Evolutionary conservation across 1,284 basidiomycete genomes (phyloP), one percentile per base, ranked within the genome.

Genomic region (Cutaneotrichosporon daszewskae): DNA sequence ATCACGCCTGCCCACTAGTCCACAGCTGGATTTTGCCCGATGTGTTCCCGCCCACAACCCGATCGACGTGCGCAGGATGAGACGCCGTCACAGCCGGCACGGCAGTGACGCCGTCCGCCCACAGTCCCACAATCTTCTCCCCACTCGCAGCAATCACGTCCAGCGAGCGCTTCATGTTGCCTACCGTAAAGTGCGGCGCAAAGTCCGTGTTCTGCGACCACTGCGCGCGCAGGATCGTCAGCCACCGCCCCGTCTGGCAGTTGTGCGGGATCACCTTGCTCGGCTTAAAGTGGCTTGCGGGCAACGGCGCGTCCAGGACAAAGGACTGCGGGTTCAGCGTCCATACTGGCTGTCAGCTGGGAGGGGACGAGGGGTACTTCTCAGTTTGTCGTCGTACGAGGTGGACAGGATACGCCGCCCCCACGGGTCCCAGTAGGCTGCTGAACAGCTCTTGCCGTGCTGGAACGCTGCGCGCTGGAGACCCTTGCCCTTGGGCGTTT

Each of bases 391-490:
- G 35, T 74, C 72, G 45, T 74, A 74, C 34, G 63, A 64, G 9
- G 72, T 74, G 1, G 66, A 67, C n/a, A 73, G 45, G 11, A 74
- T 55, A 24, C 67, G 50, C 14, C 60, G 52, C 0, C 74, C 74
- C 44, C 61, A 69, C n/a, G 68, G 64, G 54, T 75, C 73, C 64
- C 72, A 75, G 49, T 74, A 74, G 1, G 73, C 72, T 2, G 68
- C 60, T 19, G 67, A 68, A 51, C 72, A 73, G 37, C 68, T 70
- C 47, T 74, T 72, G 4, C 68, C 69, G 48, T 71, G 66, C 26
- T 64, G 52, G 49, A 57, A 72, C 17, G 53, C 53, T 4, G 66
- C 68, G 19, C 64, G 54, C 17, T 64, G 43, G 24, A 68, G 40
- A 0, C 62, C 64, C 28, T 60, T 57, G 6, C 64, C 64, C 39